Percentiles rank a stretch among this genome's conserved stretches.
These are phyloP conservation scores for Phlegmacium glaucopus DNA, from an alignment of 768 basidiomycete genomes.

Conservation along the genomic window DNA sequence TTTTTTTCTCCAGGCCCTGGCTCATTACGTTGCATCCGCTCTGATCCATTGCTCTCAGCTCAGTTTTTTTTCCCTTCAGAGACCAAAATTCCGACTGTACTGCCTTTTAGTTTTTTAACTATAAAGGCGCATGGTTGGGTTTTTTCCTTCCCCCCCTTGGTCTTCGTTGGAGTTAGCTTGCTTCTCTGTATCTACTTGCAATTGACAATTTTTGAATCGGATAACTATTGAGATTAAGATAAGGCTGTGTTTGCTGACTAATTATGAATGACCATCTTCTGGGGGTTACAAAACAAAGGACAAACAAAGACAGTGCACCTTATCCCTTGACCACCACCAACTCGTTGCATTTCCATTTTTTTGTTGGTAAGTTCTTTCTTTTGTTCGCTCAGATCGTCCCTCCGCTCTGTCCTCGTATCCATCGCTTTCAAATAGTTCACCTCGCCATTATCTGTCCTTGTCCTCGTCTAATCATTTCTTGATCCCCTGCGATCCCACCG, in stretches of 20 bases:
- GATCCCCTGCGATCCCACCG: constrained; percentile 43
- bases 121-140: neutral
- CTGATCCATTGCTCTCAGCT: neutral
- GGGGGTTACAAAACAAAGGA: constrained; percentile 42
- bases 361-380: constrained; percentile 30
- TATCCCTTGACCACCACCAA: constrained; percentile 51
- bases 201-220: neutral
- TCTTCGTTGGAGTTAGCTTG: too few relatives aligned
- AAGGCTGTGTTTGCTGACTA: constrained; percentile 33
- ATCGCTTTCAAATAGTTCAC: constrained; percentile 14
- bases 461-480: constrained; percentile 25
- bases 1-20: neutral
- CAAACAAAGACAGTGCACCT: constrained; percentile 41
- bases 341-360: constrained; percentile 16
- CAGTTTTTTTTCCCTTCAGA: neutral
- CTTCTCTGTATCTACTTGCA: constrained; percentile 2
- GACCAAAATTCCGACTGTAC: neutral
- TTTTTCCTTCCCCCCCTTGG: too few relatives aligned
- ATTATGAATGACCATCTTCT: constrained; percentile 27
- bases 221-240: too few relatives aligned
- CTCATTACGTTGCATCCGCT: neutral
- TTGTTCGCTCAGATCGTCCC: neutral
- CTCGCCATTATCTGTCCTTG: constrained; percentile 9
- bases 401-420: constrained; percentile 30
- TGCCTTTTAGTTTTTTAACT: neutral